Evolutionary conservation across 192 early-diverging fungal genomes (phyloP).

Genomic region (Piromyces sp.): DNA sequence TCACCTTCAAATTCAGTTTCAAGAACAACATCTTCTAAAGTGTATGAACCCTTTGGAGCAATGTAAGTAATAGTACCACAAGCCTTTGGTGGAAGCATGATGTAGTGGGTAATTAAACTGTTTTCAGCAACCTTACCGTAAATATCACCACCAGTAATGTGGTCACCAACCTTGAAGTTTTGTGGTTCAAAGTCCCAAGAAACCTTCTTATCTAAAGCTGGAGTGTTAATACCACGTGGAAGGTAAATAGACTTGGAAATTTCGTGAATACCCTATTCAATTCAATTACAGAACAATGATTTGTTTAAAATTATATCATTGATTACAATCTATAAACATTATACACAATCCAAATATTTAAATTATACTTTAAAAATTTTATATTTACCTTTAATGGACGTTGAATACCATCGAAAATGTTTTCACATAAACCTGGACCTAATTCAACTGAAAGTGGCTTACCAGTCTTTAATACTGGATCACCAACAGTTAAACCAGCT

Average conservation of each 20-base stretch:
- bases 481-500: slow-evolving; percentile 96
- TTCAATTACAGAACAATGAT: too few species aligned
- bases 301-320: too few species aligned
- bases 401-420: slow-evolving; percentile 99
- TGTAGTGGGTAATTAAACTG: slow-evolving; percentile 79
- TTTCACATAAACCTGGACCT: slow-evolving; percentile 76
- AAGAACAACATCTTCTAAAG: slow-evolving; percentile 73
- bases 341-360: too few species aligned
- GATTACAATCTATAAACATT: too few species aligned
- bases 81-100: slow-evolving; percentile 85
- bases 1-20: slow-evolving; percentile 97
- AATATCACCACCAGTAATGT: slow-evolving; percentile 95
- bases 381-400: slow-evolving; percentile 80
- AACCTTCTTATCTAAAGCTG: slow-evolving; percentile 76
- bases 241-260: slow-evolving; percentile 92
- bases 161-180: slow-evolving; percentile 85
- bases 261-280: slow-evolving; percentile 74
- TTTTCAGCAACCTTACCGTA: slow-evolving; percentile 91
- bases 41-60: slow-evolving; percentile 81
- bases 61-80: slow-evolving; percentile 93
- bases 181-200: slow-evolving; percentile 90
- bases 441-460: slow-evolving; percentile 97
- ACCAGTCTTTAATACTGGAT: slow-evolving; percentile 94
- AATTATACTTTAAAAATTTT: too few species aligned
- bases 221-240: slow-evolving; percentile 95